Percentiles rank a stretch among this genome's conserved stretches.
Conservation (phyloP, 306 rosid species). For the Sechiopsis laciniata region DNA sequence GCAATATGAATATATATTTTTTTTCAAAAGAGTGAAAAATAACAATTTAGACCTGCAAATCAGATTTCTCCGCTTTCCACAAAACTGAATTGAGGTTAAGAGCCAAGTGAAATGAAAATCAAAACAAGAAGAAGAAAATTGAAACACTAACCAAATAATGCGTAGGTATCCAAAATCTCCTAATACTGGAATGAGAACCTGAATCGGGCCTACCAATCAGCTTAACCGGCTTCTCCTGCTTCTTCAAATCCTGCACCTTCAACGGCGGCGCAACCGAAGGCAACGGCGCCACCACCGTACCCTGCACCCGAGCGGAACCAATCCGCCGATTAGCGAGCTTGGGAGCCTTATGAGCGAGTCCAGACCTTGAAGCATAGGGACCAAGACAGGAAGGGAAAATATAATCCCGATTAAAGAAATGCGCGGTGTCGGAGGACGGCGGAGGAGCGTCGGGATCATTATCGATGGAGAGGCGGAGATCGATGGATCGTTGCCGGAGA, state of each 20-base stretch:
- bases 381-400: slow-evolving; percentile 71
- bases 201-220: slow-evolving; percentile 10
- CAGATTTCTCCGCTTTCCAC: background rate
- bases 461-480: slow-evolving; percentile 39
- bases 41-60: background rate
- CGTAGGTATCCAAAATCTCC: slow-evolving; percentile 22
- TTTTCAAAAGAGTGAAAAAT: background rate
- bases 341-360: slow-evolving; percentile 23
- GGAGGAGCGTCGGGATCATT: slow-evolving; percentile 19
- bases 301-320: background rate
- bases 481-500: slow-evolving; percentile 21
- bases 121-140: background rate
- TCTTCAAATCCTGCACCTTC: slow-evolving; percentile 9
- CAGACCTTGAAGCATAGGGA: slow-evolving; percentile 42
- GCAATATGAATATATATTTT: too few relatives aligned
- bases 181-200: slow-evolving; percentile 5
- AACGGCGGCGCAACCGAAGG: background rate
- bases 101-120: too few relatives aligned
- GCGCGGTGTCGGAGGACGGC: slow-evolving; percentile 15
- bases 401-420: slow-evolving; percentile 51
- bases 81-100: background rate
- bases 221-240: slow-evolving; percentile 8
- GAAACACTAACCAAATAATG: slow-evolving; percentile 45
- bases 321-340: slow-evolving; percentile 16
- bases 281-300: background rate